Evolutionary conservation across 768 basidiomycete genomes (phyloP).

Genomic region (Termitomyces eurrhizus): DNA sequence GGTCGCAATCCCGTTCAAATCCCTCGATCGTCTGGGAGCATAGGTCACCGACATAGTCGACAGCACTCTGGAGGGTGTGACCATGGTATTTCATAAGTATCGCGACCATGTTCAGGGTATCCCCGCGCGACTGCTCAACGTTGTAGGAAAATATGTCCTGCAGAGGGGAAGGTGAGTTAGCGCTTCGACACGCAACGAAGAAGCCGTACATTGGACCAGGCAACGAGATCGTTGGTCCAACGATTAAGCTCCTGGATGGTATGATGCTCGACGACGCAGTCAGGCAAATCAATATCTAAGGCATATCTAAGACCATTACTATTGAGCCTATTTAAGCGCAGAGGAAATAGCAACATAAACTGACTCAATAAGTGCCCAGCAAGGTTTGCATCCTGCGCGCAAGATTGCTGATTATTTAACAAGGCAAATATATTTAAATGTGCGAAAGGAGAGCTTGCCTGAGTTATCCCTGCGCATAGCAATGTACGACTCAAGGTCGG

Average conservation of each 20-base stretch:
- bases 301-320: slow-evolving; percentile 41
- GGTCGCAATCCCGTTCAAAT: slow-evolving; percentile 42
- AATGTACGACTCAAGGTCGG: slow-evolving; percentile 74
- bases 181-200: not conserved
- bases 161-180: not conserved
- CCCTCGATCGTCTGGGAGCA: slow-evolving; percentile 52
- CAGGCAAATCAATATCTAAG: slow-evolving; percentile 65
- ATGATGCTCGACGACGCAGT: slow-evolving; percentile 65
- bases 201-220: slow-evolving; percentile 74
- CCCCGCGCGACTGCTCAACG: slow-evolving; percentile 64
- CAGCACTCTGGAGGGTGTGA: slow-evolving; percentile 54
- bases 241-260: slow-evolving; percentile 58
- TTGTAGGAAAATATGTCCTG: slow-evolving; percentile 79
- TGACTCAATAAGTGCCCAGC: slow-evolving; percentile 73
- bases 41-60: slow-evolving; percentile 61
- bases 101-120: slow-evolving; percentile 71
- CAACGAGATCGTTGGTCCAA: slow-evolving; percentile 71
- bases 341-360: slow-evolving; percentile 11
- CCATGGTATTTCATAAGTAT: slow-evolving; percentile 62
- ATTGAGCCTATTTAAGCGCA: not conserved
- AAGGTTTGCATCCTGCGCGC: slow-evolving; percentile 56
- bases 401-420: not conserved
- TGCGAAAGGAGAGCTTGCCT: slow-evolving; percentile 30
- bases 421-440: not conserved
- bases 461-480: slow-evolving; percentile 70